These are phyloP conservation scores for Barnettozyma salicaria DNA, from an alignment of 805 yeast species.

Conservation along the genomic window DNA sequence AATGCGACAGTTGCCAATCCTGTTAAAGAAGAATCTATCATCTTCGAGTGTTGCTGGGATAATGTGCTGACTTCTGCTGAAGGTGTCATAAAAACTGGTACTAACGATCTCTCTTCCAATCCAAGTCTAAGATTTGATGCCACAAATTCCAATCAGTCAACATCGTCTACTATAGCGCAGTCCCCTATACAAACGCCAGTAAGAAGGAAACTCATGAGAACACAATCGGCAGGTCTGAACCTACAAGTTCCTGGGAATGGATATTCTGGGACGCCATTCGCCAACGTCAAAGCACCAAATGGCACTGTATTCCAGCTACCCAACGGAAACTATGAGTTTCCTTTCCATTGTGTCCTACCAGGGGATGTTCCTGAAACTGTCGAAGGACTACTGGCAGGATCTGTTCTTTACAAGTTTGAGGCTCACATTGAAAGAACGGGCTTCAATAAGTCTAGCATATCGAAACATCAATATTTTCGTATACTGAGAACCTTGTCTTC, in stretches of 20 bases:
- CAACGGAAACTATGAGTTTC: slow-evolving; percentile 80
- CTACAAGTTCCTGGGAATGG: slow-evolving; percentile 27
- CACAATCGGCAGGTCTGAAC: slow-evolving; percentile 21
- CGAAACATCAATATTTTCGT: slow-evolving; percentile 53
- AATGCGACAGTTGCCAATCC: slow-evolving; percentile 32
- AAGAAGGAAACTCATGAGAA: slow-evolving; percentile 17
- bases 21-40: slow-evolving; percentile 44
- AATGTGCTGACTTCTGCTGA: slow-evolving; percentile 34
- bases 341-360: slow-evolving; percentile 76
- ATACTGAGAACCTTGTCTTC: slow-evolving; percentile 77
- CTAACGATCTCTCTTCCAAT: slow-evolving; percentile 11
- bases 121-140: slow-evolving; percentile 9
- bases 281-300: slow-evolving; percentile 17
- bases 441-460: slow-evolving; percentile 46
- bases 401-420: slow-evolving; percentile 64
- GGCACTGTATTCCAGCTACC: slow-evolving; percentile 37
- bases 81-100: slow-evolving; percentile 26
- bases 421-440: slow-evolving; percentile 65
- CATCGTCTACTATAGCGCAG: too few species aligned
- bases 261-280: slow-evolving; percentile 31
- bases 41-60: slow-evolving; percentile 76
- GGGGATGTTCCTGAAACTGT: slow-evolving; percentile 77
- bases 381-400: slow-evolving; percentile 80
- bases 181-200: slow-evolving; percentile 7
- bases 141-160: too few species aligned